Conservation (phyloP, 495 filamentous ascomycete genomes). For the Podospora comata region DNA sequence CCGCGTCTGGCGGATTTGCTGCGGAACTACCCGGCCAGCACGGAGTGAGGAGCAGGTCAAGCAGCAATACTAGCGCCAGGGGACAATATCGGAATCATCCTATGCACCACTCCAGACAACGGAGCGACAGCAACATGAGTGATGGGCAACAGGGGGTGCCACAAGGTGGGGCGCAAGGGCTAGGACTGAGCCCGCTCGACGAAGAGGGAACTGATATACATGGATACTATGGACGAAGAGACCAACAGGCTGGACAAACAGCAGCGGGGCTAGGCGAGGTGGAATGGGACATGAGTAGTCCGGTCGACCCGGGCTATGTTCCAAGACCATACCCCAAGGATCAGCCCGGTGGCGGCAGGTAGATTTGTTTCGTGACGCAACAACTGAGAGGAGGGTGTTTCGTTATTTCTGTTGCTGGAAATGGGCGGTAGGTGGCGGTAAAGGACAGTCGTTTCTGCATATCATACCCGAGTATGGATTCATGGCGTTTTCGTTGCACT, state of each 20-base stretch:
- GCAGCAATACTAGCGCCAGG: constrained; percentile 21
- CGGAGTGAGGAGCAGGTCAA: constrained; percentile 15
- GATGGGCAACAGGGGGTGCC: neutral
- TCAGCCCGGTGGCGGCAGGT: neutral
- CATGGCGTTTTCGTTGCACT: neutral
- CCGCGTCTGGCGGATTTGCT: neutral
- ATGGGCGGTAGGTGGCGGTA: neutral
- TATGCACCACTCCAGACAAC: neutral
- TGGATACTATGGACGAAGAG: constrained; percentile 36
- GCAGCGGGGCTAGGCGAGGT: constrained; percentile 22
- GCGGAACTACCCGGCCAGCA: constrained; percentile 10
- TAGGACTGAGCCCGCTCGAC: constrained; percentile 26
- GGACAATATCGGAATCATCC: neutral
- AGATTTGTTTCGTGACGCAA: neutral
- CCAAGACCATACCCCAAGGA: neutral
- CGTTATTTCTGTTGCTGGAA: neutral
- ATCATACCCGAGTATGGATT: neutral
- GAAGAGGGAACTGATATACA: constrained; percentile 34
- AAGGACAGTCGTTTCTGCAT: neutral
- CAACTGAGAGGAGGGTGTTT: neutral
- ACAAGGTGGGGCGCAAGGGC: neutral
- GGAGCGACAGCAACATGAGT: constrained; percentile 22
- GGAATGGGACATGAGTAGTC: constrained; percentile 20
- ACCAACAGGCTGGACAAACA: constrained; percentile 35
- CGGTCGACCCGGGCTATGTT: constrained; percentile 6